phyloP scores from a whole-genome alignment of 306 rosid genomes.

The Vigna angularis region DNA sequence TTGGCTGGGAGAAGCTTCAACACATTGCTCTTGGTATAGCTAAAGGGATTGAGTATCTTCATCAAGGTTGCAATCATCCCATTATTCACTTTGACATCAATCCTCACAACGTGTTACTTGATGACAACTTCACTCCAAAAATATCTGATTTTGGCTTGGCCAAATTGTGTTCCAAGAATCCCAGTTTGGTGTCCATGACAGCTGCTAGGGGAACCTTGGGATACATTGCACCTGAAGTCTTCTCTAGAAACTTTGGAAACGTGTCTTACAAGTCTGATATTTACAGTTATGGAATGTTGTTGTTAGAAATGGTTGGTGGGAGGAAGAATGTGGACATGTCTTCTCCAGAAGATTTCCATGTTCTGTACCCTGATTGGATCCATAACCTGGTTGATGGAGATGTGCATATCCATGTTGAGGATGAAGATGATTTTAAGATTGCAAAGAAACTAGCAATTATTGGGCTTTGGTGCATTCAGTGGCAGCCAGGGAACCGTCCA shows the following conservation, averaged over 20 bases:
- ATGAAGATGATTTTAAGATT: not conserved
- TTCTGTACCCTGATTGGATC: not conserved
- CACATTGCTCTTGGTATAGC: not conserved
- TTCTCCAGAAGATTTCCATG: not conserved
- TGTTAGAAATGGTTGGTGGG: constrained; percentile 1
- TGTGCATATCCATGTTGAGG: not conserved
- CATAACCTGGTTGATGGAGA: constrained; percentile 3
- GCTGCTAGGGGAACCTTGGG: constrained; percentile 4
- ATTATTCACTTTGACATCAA: constrained; percentile 6
- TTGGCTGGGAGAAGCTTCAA: constrained; percentile 6
- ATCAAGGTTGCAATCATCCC: not conserved
- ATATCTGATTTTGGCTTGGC: not conserved
- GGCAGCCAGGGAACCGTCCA: not conserved
- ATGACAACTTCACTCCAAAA: not conserved
- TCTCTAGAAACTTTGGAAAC: not conserved
- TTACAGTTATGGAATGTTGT: not conserved
- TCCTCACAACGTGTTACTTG: not conserved
- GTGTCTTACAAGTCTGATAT: not conserved
- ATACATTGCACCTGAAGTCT: constrained; percentile 12
- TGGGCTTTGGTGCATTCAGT: constrained; percentile 1
- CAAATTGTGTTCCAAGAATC: constrained; percentile 19
- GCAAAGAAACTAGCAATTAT: constrained; percentile 5
- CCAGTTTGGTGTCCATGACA: not conserved
- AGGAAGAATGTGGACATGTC: not conserved
- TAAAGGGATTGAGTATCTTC: constrained; percentile 16